phyloP scores from a whole-genome alignment of 345 rosid genomes.

The Hypericum androsaemum region DNA sequence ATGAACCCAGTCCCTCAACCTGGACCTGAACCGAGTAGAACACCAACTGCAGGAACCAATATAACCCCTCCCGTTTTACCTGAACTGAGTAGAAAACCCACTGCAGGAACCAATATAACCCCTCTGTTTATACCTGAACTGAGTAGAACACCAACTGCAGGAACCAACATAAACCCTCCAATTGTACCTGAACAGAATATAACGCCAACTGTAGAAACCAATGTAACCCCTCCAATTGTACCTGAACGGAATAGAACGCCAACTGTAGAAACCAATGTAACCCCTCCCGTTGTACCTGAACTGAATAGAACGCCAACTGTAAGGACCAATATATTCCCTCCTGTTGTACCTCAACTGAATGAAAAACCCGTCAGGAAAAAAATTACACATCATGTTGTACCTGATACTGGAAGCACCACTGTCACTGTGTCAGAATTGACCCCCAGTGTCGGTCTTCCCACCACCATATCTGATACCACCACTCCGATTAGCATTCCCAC shows the following conservation, averaged over 20 bases:
- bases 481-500: too few relatives aligned
- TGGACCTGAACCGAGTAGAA: too few relatives aligned
- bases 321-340: neutral
- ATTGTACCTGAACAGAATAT: neutral
- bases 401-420: too few relatives aligned
- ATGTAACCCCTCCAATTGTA: neutral
- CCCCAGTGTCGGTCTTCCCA: too few relatives aligned
- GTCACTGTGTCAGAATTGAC: too few relatives aligned
- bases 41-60: constrained; percentile 8
- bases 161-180: neutral
- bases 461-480: too few relatives aligned
- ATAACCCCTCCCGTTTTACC: constrained; percentile 9
- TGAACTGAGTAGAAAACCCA: constrained; percentile 2
- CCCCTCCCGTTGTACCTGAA: constrained; percentile 9
- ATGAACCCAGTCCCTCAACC: too few relatives aligned
- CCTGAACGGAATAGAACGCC: constrained; percentile 9
- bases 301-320: constrained; percentile 1
- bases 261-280: neutral
- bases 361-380: neutral
- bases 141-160: neutral
- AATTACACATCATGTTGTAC: too few relatives aligned
- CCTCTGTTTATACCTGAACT: constrained; percentile 2
- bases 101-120: constrained; percentile 6
- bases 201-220: constrained; percentile 5
- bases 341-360: neutral